These are phyloP conservation scores for Lignosus rhinocerotis DNA, from an alignment of 1,284 basidiomycete genomes.

Conservation along the genomic window DNA sequence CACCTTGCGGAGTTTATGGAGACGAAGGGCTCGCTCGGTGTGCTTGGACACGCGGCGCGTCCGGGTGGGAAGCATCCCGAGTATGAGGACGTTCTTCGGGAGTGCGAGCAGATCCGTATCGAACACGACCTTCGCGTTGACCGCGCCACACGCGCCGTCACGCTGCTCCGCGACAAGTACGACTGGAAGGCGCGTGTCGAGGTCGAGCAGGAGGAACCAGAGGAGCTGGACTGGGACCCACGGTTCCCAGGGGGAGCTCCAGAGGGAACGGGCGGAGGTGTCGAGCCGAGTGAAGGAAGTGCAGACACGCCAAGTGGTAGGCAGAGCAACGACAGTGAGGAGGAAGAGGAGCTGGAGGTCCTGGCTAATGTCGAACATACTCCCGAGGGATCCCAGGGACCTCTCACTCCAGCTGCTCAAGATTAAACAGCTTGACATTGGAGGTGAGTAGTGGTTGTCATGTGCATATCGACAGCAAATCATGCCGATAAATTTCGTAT, in stretches of 20 bases:
- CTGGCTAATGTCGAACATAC: constrained; percentile 35
- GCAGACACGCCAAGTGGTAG: constrained; percentile 32
- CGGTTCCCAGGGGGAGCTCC: constrained; percentile 29
- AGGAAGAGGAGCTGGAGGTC: constrained; percentile 44
- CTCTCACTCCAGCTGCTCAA: constrained; percentile 15
- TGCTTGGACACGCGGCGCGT: constrained; percentile 28
- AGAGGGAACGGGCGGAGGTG: not conserved
- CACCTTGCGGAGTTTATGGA: constrained; percentile 65
- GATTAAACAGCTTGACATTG: not conserved
- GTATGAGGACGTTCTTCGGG: constrained; percentile 61
- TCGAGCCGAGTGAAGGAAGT: constrained; percentile 20
- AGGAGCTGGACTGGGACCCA: constrained; percentile 70
- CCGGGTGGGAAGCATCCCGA: constrained; percentile 32
- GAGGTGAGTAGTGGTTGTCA: not conserved
- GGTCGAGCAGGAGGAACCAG: constrained; percentile 72
- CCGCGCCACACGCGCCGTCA: constrained; percentile 69
- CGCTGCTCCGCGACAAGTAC: constrained; percentile 71
- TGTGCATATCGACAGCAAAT: no score
- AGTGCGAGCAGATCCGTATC: constrained; percentile 62
- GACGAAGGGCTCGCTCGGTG: constrained; percentile 58
- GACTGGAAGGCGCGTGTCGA: constrained; percentile 76
- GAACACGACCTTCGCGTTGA: constrained; percentile 74
- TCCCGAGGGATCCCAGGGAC: constrained; percentile 26
- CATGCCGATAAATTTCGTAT: no score
- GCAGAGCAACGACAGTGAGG: constrained; percentile 40